These are phyloP conservation scores for Royoungia palumana DNA, from an alignment of 768 basidiomycete genomes.

Conservation along the genomic window DNA sequence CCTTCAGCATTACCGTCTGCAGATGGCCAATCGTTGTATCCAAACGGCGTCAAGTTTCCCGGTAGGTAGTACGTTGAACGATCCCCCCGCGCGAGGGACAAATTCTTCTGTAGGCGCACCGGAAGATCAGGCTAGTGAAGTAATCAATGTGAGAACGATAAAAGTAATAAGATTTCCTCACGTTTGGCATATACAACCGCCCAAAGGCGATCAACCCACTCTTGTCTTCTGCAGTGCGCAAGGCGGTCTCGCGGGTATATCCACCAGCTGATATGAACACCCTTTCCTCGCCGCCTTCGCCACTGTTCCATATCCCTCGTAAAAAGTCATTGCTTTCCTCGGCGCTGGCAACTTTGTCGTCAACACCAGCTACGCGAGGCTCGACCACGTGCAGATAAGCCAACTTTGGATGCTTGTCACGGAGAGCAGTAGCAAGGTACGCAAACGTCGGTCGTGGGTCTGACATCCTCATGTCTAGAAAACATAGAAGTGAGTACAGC, in stretches of 20 bases:
- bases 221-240: conserved; percentile 33
- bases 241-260: conserved; percentile 39
- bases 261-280: conserved; percentile 44
- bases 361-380: conserved; percentile 26
- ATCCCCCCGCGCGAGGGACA: conserved; percentile 19
- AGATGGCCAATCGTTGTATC: conserved; percentile 32
- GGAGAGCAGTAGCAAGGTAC: conserved; percentile 43
- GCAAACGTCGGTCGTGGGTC: conserved; percentile 55
- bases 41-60: conserved; percentile 23
- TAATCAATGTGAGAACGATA: background rate
- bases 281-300: conserved; percentile 26
- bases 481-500: too few relatives aligned
- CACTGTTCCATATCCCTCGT: conserved; percentile 39
- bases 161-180: conserved; percentile 15
- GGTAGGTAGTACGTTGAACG: conserved; percentile 20
- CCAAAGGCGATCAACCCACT: conserved; percentile 32
- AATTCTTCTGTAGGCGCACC: conserved; percentile 19
- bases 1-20: conserved; percentile 8
- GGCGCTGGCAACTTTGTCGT: background rate
- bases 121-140: conserved; percentile 33
- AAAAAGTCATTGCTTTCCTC: conserved; percentile 42
- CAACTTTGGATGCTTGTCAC: conserved; percentile 28
- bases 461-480: conserved; percentile 47
- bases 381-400: conserved; percentile 56
- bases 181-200: conserved; percentile 37